Evolutionary conservation across 2,329 filamentous ascomycete species (phyloP), one percentile per base, ranked within the genome.

Genomic region (Claviceps arundinis): DNA sequence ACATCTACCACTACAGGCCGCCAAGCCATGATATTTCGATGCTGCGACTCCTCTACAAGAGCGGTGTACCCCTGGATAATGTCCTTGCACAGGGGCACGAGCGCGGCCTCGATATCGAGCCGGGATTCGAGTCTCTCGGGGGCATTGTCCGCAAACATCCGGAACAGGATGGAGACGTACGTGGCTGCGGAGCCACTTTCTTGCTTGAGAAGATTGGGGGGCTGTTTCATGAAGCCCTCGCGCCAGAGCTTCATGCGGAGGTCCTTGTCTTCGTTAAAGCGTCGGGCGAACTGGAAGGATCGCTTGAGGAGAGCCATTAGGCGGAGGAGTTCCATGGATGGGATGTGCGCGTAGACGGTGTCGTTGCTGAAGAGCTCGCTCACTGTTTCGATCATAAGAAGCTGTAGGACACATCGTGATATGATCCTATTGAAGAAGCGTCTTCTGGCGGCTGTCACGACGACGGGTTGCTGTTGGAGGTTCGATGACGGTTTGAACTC

Each of bases 351-450:
- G 65, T 98, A 98, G 16, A 98, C 94, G 1, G 87, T 81, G 64
- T 97, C 90, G 67, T 97, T 98, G 60, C 89, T 94, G 73, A 98
- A 98, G 48, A 99, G 81, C 68, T 99, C 94, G 62, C 95, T 94
- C 43, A 99, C 94, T 0, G 94, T 99, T 68, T 98, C 94, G 60
- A 98, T 98, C 89, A 98, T 98, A 57, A 99, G 81, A 2, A 98
- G 80, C 68, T 98, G 94, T 8, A 99, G 75, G 4, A 98, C 94
- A 65, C 93, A 99, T 59, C 94, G 91, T 14, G 91, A 96, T 68
- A 99, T 99, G 67, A 99, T 99, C 59, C 91, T 87, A 71, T 98
- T 98, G 77, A 98, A 98, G 73, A 96, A 96, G 50, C 90, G 85
- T 38, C 93, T 82, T 26, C 93, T 86, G 0, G 93, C 89, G 2